Base-by-base conservation (phyloP, 1,284 basidiomycete genomes). In the Heterobasidion occidentale region DNA sequence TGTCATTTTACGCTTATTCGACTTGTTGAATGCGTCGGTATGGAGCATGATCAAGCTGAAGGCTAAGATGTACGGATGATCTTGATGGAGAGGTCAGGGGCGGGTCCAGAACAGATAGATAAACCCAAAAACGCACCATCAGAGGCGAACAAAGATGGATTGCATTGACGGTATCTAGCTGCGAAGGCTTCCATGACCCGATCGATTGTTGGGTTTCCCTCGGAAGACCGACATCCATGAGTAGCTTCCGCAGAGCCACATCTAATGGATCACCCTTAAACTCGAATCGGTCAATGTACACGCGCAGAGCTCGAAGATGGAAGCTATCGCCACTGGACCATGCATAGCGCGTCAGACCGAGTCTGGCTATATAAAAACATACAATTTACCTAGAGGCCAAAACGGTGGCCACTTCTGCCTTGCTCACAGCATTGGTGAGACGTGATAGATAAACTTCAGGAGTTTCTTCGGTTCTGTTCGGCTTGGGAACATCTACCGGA, bases 21-120 rank as follows among this genome's bases (percentile, higher is more conserved):
- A 94, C 71, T 89, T 92, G 74, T 99, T 99, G 78, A 98, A 99
- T 1, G 90, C 90, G 68, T 99, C 96, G 11, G 97, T 99, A 68
- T 98, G 95, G 49, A 99, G 78, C 94, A 99, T 98, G 69, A 99
- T 97, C 65, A 99, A 77, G 63, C 96, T 98, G 73, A 99, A 99
- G 12, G 96, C 92, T 46, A 99, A 77, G 50, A 99, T 91, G 73
- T 99, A 99, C 6, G 95, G 90, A 66, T 97, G 92, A 67, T 98
- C 95, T 93, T 50, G n/a, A 35, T n/a, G 19, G 33, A 59, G 55
- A 52, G 50, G 27, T 36, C 9, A 46, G 27, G 38, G 53, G n/a
- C 53, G n/a, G 48, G 27, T 33, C 12, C 9, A 19, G 44, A 34
- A 45, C n/a, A 27, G 11, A 27, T n/a, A 46, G 12, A 20, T 33